phyloP scores from a whole-genome alignment of 148 eudicot genomes.

The Nyssa sinensis region DNA sequence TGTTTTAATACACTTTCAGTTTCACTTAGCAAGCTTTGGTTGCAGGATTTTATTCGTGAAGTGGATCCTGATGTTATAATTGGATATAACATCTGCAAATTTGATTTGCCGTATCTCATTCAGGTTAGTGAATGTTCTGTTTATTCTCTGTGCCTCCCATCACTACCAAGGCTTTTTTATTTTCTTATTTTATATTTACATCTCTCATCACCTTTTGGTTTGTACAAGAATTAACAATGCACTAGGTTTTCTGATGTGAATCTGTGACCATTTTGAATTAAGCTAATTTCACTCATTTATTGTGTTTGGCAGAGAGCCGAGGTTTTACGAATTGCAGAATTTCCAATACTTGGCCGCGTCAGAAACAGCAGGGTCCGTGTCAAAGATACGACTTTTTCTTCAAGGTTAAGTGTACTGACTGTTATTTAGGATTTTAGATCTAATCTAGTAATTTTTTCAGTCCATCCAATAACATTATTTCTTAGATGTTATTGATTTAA shows the following conservation, averaged over 20 bases:
- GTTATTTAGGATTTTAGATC: not conserved
- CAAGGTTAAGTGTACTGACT: constrained; percentile 54
- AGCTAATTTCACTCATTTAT: constrained; percentile 16
- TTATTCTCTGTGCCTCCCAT: not conserved
- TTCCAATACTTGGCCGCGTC: constrained; percentile 90
- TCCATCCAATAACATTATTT: constrained; percentile 1
- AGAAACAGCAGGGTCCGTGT: constrained; percentile 88
- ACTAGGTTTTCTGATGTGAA: too few species aligned
- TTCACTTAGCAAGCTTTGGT: constrained; percentile 15
- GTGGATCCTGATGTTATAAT: constrained; percentile 97
- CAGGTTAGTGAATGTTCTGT: constrained; percentile 47
- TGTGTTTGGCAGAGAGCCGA: constrained; percentile 68
- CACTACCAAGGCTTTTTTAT: not conserved
- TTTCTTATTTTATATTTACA: not conserved
- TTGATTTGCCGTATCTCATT: constrained; percentile 96
- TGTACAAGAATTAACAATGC: constrained; percentile 1
- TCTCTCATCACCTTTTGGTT: not conserved
- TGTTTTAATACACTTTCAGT: constrained; percentile 3
- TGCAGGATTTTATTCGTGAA: constrained; percentile 89
- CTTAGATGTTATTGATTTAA: not conserved
- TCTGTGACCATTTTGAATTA: constrained; percentile 7
- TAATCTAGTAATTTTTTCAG: not conserved
- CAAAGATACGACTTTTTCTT: constrained; percentile 89
- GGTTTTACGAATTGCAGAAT: constrained; percentile 70
- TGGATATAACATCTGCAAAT: constrained; percentile 99